A percentile compares a stretch with the other conserved stretches of the same genome.
Evolutionary conservation across 2,329 filamentous ascomycete genomes (phyloP).

Genomic region (Microdochium nivale): DNA sequence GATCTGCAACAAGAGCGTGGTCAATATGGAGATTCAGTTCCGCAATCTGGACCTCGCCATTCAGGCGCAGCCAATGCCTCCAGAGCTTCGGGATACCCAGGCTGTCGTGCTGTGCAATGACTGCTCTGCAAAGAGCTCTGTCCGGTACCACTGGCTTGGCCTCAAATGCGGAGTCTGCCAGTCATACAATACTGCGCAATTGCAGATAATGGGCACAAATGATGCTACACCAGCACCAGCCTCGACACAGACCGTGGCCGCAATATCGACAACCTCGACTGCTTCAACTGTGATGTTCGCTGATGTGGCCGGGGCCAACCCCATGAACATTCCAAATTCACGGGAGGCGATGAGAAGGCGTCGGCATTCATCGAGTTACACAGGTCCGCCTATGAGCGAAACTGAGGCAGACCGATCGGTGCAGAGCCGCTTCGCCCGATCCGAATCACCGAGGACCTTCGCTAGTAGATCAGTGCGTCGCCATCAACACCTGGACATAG

Average conservation of each 20-base stretch:
- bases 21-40: slow-evolving; percentile 96
- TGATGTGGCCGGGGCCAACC: not conserved
- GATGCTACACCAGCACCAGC: slow-evolving; percentile 6
- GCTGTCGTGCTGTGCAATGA: slow-evolving; percentile 91
- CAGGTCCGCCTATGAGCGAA: slow-evolving; percentile 8
- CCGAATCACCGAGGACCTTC: slow-evolving; percentile 10
- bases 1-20: slow-evolving; percentile 91
- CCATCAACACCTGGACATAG: slow-evolving; percentile 1
- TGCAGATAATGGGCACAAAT: slow-evolving; percentile 46
- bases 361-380: slow-evolving; percentile 22
- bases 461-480: not conserved
- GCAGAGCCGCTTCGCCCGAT: slow-evolving; percentile 34
- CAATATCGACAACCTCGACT: not conserved
- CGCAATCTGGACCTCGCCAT: slow-evolving; percentile 85
- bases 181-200: slow-evolving; percentile 62
- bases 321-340: slow-evolving; percentile 6
- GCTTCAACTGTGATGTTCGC: not conserved
- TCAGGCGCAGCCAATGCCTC: slow-evolving; percentile 82
- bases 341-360: slow-evolving; percentile 17
- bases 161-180: slow-evolving; percentile 73
- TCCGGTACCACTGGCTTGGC: slow-evolving; percentile 89
- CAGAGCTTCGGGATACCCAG: slow-evolving; percentile 68
- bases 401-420: slow-evolving; percentile 9
- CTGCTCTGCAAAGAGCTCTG: slow-evolving; percentile 79
- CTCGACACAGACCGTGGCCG: not conserved